Base-by-base conservation (phyloP, 331 rosid species). In the Erythrophleum ivorense region DNA sequence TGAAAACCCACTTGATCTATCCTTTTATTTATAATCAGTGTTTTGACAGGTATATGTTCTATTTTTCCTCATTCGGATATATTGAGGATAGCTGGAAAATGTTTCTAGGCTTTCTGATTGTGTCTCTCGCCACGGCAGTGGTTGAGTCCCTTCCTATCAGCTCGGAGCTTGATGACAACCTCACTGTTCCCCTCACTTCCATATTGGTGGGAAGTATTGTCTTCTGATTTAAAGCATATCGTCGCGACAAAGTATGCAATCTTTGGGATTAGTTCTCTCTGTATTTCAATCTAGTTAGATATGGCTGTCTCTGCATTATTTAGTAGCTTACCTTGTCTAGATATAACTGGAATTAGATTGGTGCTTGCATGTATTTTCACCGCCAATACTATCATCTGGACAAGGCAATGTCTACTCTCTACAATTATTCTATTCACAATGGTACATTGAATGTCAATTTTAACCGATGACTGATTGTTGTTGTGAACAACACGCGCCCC, bases 121-220 rank as follows among this genome's bases (percentile, higher is more conserved):
- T 88, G 83, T 92, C 98, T 50, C 74, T 90, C 63, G 81, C 85
- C 63, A 64, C 99, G 3, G 83, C 99, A 21, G 50, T 94, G 86
- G 98, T 92, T 66, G 99, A 96, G 81, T 91, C 99, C 18, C 94
- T 92, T 59, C 97, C 99, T 40, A 88, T 96, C 82, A 96, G 98
- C 89, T 86, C 98, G 2, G 86, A 87, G 65, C 83, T 96, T 70
- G 98, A 96, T 76, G 99, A 96, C 88, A 96, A 96, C 81, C 98
- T 96, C 84, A 94, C 97, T 4, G 99, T 96, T 82, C 94, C 98
- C 31, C 80, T 92, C 73, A 81, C 98, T 69, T 91, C 98, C 40
- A 66, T 88, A 0, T 86, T 96, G 73, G 88, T 94, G 9, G 97
- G 97, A 65, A 84, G 80, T 52, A 64, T 96, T 13, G 78, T 94